Percentiles rank a stretch among this genome's conserved stretches.
phyloP scores from a whole-genome alignment of 495 filamentous ascomycete genomes.

The Entonaema liquescens region DNA sequence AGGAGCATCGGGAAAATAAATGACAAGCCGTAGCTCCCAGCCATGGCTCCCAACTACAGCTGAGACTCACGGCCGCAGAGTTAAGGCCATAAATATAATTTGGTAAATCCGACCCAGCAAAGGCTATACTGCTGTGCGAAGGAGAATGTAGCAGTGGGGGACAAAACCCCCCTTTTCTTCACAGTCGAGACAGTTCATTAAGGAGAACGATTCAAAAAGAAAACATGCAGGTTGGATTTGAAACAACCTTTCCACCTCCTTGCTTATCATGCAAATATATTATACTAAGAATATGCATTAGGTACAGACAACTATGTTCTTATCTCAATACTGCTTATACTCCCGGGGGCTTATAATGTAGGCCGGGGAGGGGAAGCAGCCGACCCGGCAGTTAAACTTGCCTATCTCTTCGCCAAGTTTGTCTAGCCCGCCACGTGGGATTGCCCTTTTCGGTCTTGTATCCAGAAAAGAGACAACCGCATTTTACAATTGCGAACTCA shows the following conservation, averaged over 20 bases:
- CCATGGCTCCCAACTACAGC: not conserved
- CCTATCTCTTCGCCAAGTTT: slow-evolving; percentile 22
- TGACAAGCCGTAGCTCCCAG: slow-evolving; percentile 14
- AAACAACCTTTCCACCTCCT: slow-evolving; percentile 11
- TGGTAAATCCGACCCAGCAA: slow-evolving; percentile 16
- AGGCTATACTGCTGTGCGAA: slow-evolving; percentile 8
- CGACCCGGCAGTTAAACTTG: slow-evolving; percentile 32
- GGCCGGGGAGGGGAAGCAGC: slow-evolving; percentile 26
- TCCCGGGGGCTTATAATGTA: slow-evolving; percentile 6
- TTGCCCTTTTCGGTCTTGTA: slow-evolving; percentile 23
- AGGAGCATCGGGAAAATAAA: slow-evolving; percentile 23
- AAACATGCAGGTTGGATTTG: slow-evolving; percentile 12
- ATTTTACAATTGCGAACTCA: slow-evolving; percentile 7
- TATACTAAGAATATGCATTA: slow-evolving; percentile 2
- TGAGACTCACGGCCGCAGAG: slow-evolving; percentile 30
- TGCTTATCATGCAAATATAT: slow-evolving; percentile 21
- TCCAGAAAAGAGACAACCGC: slow-evolving; percentile 7
- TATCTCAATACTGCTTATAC: slow-evolving; percentile 22
- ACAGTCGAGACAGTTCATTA: not conserved
- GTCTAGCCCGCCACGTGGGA: slow-evolving; percentile 37
- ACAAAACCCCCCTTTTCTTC: slow-evolving; percentile 4
- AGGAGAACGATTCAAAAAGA: slow-evolving; percentile 8
- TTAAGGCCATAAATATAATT: slow-evolving; percentile 24
- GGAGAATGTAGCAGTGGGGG: slow-evolving; percentile 1
- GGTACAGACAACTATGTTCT: slow-evolving; percentile 12